Evolutionary conservation across 2,329 filamentous ascomycete genomes (phyloP).

Genomic region (Sporothrix euskadiensis): DNA sequence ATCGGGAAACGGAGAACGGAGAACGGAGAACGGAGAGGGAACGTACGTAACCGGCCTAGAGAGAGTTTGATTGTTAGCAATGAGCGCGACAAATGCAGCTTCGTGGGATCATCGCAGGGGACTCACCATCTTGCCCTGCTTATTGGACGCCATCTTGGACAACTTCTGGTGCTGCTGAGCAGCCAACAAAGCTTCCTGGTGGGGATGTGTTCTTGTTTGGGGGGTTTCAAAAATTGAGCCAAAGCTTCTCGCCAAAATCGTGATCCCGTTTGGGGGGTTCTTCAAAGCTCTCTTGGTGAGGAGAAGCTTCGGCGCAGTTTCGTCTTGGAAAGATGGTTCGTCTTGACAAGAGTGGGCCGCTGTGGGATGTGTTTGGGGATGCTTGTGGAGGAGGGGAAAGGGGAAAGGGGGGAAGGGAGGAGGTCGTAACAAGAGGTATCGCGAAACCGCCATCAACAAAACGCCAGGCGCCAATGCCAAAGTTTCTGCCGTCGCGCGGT

Average conservation of each 20-base stretch:
- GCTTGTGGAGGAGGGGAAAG: slow-evolving; percentile 5
- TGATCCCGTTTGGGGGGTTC: neutral
- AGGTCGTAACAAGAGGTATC: neutral
- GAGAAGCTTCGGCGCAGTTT: slow-evolving; percentile 29
- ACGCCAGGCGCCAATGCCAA: slow-evolving; percentile 18
- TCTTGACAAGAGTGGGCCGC: slow-evolving; percentile 24
- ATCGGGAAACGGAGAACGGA: neutral
- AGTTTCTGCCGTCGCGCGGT: slow-evolving; percentile 22
- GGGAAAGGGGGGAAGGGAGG: neutral
- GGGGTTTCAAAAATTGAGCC: slow-evolving; percentile 29
- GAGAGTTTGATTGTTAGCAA: neutral
- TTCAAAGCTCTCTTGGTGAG: slow-evolving; percentile 24
- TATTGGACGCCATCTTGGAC: slow-evolving; percentile 70
- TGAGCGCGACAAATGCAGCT: neutral
- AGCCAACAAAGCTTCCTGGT: neutral
- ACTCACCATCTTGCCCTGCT: slow-evolving; percentile 99
- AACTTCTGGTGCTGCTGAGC: slow-evolving; percentile 13
- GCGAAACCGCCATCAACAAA: slow-evolving; percentile 23
- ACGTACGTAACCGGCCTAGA: slow-evolving; percentile 71
- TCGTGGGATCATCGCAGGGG: slow-evolving; percentile 24
- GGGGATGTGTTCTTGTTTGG: neutral
- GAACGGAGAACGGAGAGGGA: slow-evolving; percentile 8
- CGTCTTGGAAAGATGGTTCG: slow-evolving; percentile 18
- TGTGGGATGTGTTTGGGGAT: slow-evolving; percentile 9
- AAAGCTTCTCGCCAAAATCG: slow-evolving; percentile 19